Evolutionary conservation across 352 stramenopile genomes (phyloP), one percentile per base, ranked within the genome.

Genomic region (Phytophthora nicotianae): DNA sequence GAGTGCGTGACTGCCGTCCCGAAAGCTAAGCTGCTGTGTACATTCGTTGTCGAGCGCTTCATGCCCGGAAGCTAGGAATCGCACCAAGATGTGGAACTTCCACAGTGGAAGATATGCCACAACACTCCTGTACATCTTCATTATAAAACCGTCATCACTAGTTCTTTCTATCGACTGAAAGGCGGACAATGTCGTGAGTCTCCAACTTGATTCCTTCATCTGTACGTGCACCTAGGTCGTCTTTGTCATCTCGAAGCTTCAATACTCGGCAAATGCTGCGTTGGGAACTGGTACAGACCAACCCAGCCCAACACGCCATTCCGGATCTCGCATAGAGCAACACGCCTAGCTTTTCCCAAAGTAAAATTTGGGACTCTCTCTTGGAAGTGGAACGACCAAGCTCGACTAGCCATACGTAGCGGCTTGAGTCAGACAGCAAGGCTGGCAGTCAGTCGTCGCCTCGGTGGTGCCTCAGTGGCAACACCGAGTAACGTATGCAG

Each of bases 401-500:
- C 20, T 56, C 52, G 52, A 68, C 51, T 63, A 62, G 50, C 51
- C 33, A 42, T 56, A 67, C 59, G 50, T 56, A 38, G 50, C 19
- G 13, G n/a, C 16, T 43, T 43, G 37, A 43, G 37, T 43, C 37
- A 29, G 50, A 48, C 49, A 61, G 50, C 51, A 17, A 50, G 57
- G 56, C 26, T 52, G 48, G 20, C 14, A 35, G 48, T 54, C 50
- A 50, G 46, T 56, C 37, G 40, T 46, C 40, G 40, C 40, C 40
- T 46, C 40, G 40, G 40, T 23, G 24, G 32, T 23, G 45, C 33
- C 37, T 52, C 29, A n/a, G n/a, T n/a, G n/a, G n/a, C n/a, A 26
- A 7, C 23, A 13, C 5, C 10, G 16, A 27, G 29, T 32, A 45
- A 33, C 48, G 13, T n/a, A 21, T 29, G 9, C 24, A 49, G 24